phyloP scores from a whole-genome alignment of 1,284 basidiomycete species.

The Tetrapyrgos nigripes region DNA sequence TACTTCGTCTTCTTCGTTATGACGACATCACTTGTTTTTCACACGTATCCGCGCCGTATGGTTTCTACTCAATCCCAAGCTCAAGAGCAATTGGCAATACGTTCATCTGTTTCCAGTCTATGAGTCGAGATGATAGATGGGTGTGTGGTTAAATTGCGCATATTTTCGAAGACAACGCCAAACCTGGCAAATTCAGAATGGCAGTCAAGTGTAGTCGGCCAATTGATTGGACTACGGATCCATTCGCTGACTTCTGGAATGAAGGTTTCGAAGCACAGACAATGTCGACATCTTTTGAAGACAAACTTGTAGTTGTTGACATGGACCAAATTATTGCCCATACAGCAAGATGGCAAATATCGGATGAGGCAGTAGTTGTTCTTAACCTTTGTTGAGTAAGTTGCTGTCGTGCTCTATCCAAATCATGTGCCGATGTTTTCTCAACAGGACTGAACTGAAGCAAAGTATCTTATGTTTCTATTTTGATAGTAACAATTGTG shows the following conservation, averaged over 20 bases:
- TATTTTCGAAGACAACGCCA: neutral
- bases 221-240: neutral
- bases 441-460: too few relatives aligned
- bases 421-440: too few relatives aligned
- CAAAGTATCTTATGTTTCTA: too few relatives aligned
- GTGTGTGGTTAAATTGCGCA: slow-evolving; percentile 7
- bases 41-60: neutral
- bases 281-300: neutral
- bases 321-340: neutral
- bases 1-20: neutral
- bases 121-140: neutral
- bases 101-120: neutral
- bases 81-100: neutral
- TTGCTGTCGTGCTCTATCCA: too few relatives aligned
- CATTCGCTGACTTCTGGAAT: neutral
- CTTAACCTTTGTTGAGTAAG: slow-evolving; percentile 3
- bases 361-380: neutral
- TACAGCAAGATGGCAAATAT: neutral
- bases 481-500: too few relatives aligned
- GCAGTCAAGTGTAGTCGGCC: neutral
- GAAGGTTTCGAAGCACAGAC: slow-evolving; percentile 5
- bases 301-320: neutral
- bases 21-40: neutral
- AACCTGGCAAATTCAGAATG: neutral
- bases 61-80: slow-evolving; percentile 1